A percentile compares a stretch with the other conserved stretches of the same genome.
These are phyloP conservation scores for Talaromyces marneffei DNA, from an alignment of 2,329 filamentous ascomycete genomes.

Conservation along the genomic window DNA sequence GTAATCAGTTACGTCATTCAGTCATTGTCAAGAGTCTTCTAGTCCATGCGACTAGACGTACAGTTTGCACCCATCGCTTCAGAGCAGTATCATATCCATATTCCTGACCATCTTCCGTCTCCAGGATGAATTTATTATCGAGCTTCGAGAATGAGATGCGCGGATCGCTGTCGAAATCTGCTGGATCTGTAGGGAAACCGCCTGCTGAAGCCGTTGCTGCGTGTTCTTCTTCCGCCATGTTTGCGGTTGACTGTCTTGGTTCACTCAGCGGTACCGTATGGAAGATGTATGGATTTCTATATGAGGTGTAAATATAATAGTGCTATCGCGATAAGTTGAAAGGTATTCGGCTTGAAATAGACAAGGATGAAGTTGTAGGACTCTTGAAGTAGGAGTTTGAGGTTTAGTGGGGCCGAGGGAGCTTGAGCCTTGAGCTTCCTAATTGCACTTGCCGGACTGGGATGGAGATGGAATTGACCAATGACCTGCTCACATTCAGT, in stretches of 20 bases:
- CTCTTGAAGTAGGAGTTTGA: not conserved
- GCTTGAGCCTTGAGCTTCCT: constrained; percentile 4
- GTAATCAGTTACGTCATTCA: not conserved
- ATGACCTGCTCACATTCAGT: not conserved
- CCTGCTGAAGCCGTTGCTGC: constrained; percentile 10
- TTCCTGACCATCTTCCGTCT: constrained; percentile 77
- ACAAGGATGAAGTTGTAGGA: not conserved
- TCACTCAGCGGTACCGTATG: not conserved
- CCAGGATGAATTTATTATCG: constrained; percentile 75
- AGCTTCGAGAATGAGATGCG: constrained; percentile 83
- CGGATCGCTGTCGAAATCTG: constrained; percentile 68
- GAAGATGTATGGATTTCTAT: not conserved
- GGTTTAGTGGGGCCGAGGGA: constrained; percentile 1
- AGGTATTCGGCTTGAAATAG: not conserved
- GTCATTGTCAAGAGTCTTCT: constrained; percentile 2
- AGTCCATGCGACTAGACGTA: constrained; percentile 30
- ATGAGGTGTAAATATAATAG: too few relatives aligned
- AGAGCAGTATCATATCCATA: constrained; percentile 71
- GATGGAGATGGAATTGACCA: not conserved
- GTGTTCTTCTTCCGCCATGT: constrained; percentile 3
- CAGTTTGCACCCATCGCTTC: constrained; percentile 69
- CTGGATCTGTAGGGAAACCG: constrained; percentile 51
- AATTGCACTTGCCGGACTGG: not conserved
- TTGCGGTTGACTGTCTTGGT: constrained; percentile 8
- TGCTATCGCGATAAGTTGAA: not conserved